Percentiles rank a stretch among this genome's conserved stretches.
phyloP scores from a whole-genome alignment of 2,329 filamentous ascomycete genomes.

The Ophiostoma piceae region DNA sequence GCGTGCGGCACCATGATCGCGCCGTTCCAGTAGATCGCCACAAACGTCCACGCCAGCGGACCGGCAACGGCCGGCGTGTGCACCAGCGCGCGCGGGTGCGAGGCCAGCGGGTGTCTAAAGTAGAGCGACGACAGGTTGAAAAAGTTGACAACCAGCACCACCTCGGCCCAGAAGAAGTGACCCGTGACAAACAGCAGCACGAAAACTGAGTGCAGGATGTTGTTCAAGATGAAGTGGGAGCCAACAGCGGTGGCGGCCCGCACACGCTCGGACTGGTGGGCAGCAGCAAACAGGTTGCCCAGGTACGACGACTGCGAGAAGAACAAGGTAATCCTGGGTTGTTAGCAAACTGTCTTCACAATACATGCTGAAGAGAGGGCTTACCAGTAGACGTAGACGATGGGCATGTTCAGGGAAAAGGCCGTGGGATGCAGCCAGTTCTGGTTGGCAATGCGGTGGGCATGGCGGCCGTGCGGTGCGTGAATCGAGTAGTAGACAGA shows the following conservation, averaged over 20 bases:
- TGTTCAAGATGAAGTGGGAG: constrained; percentile 79
- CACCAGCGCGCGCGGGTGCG: constrained; percentile 54
- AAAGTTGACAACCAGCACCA: constrained; percentile 75
- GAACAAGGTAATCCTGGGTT: constrained; percentile 62
- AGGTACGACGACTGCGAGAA: constrained; percentile 72
- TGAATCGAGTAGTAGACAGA: constrained; percentile 70
- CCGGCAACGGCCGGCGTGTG: constrained; percentile 70
- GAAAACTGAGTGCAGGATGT: constrained; percentile 75
- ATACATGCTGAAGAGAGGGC: neutral
- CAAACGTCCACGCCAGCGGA: constrained; percentile 79
- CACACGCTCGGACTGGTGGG: constrained; percentile 51
- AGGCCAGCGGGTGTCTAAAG: constrained; percentile 69
- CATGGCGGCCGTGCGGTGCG: constrained; percentile 55
- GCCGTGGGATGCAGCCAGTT: constrained; percentile 63
- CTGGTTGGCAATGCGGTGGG: constrained; percentile 67
- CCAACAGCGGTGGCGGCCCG: constrained; percentile 70
- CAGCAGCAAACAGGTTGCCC: constrained; percentile 65
- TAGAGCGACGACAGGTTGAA: constrained; percentile 74
- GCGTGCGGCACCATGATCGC: constrained; percentile 72
- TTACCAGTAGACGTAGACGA: constrained; percentile 71
- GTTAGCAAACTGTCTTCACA: constrained; percentile 2
- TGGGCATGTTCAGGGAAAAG: constrained; percentile 65
- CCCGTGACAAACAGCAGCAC: constrained; percentile 75
- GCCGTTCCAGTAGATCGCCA: constrained; percentile 84
- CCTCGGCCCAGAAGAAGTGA: constrained; percentile 68